Conservation (phyloP, 306 rosid genomes). For the Prunus kanzakura region DNA sequence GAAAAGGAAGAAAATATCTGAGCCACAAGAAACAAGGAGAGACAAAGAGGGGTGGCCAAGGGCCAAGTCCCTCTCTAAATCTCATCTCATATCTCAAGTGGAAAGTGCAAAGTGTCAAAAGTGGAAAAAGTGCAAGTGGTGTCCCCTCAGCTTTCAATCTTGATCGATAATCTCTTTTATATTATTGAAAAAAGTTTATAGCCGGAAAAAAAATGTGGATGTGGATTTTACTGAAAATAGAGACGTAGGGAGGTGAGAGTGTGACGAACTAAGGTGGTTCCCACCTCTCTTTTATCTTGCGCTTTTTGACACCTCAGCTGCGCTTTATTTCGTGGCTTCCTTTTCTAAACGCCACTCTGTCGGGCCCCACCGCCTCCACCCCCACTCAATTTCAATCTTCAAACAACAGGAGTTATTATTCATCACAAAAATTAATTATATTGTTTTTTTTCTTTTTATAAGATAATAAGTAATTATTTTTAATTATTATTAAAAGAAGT, state of each 20-base stretch:
- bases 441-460: no score
- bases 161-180: background rate
- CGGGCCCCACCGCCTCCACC: background rate
- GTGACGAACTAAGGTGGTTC: constrained; percentile 21
- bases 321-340: background rate
- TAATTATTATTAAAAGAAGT: no score
- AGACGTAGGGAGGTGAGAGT: background rate
- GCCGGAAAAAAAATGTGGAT: background rate
- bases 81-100: no score
- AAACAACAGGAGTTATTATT: no score
- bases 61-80: background rate
- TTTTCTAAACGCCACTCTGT: background rate
- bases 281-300: constrained; percentile 23
- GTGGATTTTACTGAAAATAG: background rate
- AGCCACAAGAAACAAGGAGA: constrained; percentile 21
- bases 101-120: no score
- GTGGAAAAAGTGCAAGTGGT: background rate
- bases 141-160: background rate
- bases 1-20: constrained; percentile 13
- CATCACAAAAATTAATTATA: no score
- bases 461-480: no score
- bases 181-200: background rate
- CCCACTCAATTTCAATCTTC: background rate
- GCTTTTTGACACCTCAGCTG: constrained; percentile 57
- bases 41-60: constrained; percentile 14